phyloP scores from a whole-genome alignment of 495 filamentous ascomycete genomes.

The Aspergillus haitiensis region DNA sequence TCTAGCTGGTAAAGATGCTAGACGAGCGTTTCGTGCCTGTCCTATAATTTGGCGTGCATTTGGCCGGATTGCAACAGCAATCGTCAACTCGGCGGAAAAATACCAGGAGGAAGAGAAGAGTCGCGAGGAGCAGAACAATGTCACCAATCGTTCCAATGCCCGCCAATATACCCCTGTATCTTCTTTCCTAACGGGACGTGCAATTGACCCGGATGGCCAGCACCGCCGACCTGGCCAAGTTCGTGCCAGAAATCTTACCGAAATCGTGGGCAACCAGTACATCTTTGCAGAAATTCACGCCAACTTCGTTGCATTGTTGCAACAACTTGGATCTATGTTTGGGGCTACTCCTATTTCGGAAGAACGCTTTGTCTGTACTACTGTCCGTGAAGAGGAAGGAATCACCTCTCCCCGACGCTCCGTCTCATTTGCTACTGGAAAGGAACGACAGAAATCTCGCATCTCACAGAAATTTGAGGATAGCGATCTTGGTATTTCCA shows the following conservation, averaged over 20 bases:
- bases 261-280: conserved; percentile 81
- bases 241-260: conserved; percentile 74
- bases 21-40: conserved; percentile 72
- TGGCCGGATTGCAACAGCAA: conserved; percentile 71
- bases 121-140: conserved; percentile 43
- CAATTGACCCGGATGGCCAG: conserved; percentile 58
- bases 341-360: conserved; percentile 47
- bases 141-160: conserved; percentile 25
- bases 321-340: conserved; percentile 60
- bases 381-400: conserved; percentile 36
- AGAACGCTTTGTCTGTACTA: conserved; percentile 47
- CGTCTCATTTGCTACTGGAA: conserved; percentile 22
- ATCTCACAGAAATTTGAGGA: conserved; percentile 32
- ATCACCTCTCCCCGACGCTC: conserved; percentile 26
- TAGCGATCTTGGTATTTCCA: conserved; percentile 39
- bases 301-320: conserved; percentile 70
- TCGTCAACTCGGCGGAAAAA: conserved; percentile 63
- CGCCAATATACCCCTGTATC: conserved; percentile 57
- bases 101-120: conserved; percentile 50
- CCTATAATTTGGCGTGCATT: conserved; percentile 74
- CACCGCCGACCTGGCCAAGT: conserved; percentile 53
- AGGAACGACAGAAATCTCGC: conserved; percentile 24
- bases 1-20: conserved; percentile 69
- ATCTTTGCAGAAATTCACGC: conserved; percentile 88
- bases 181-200: conserved; percentile 63